Conservation (phyloP, 176 grass and related monocot genomes). For the Paspalum vaginatum region DNA sequence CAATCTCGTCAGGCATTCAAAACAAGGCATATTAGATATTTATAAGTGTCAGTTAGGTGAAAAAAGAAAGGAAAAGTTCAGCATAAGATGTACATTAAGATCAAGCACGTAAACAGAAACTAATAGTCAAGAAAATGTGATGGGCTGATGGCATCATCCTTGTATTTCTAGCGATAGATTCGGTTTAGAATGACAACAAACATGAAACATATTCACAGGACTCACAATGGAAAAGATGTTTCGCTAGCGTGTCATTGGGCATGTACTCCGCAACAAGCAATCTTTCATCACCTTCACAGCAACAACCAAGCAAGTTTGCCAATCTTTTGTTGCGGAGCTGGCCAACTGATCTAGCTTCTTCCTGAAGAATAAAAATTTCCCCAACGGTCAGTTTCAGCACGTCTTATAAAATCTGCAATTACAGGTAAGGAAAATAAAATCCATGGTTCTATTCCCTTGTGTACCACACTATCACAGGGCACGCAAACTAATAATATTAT, state of each 20-base stretch:
- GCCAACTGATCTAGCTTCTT: conserved; percentile 90
- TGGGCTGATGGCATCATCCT: conserved; percentile 6
- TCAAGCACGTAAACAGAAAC: not conserved
- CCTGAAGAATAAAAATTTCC: conserved; percentile 57
- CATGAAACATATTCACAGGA: conserved; percentile 13
- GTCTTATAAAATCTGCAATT: conserved; percentile 8
- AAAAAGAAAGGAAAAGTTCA: not conserved
- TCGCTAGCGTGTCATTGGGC: conserved; percentile 94
- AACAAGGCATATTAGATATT: not conserved
- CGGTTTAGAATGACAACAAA: not conserved
- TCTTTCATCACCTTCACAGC: conserved; percentile 96
- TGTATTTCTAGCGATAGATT: not conserved
- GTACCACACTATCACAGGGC: not conserved
- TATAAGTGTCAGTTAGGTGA: not conserved
- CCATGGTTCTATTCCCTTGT: not conserved
- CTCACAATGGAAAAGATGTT: conserved; percentile 99
- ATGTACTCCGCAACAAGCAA: conserved; percentile 98
- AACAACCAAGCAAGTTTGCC: conserved; percentile 92
- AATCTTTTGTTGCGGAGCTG: conserved; percentile 83
- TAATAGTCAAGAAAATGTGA: not conserved
- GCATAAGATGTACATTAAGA: not conserved
- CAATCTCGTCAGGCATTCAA: conserved; percentile 5
- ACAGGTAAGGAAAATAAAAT: conserved; percentile 2
- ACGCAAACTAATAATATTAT: not conserved
- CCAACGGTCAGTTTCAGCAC: conserved; percentile 3